These are phyloP conservation scores for Helicostylum pulchrum DNA, from an alignment of 192 early-diverging fungal genomes.

Conservation along the genomic window DNA sequence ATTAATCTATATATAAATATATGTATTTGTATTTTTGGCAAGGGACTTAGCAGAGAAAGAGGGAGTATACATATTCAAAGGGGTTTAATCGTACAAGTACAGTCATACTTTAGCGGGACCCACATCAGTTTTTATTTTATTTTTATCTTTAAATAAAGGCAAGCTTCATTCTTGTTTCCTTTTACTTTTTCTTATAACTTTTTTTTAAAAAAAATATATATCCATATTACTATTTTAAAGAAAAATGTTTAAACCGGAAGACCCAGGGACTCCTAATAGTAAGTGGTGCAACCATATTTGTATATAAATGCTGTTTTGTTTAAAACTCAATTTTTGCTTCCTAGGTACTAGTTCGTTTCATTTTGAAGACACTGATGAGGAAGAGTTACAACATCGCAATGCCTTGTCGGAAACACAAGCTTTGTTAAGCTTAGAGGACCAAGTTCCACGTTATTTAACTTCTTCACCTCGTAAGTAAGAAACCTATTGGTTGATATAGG, in stretches of 20 bases:
- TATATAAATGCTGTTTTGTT: not conserved
- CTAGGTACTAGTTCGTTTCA: conserved; percentile 3
- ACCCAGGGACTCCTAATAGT: not conserved
- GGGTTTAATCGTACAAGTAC: no score
- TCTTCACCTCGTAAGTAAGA: conserved; percentile 24
- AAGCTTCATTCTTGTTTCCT: not conserved
- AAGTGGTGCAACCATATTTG: not conserved
- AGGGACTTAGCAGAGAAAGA: no score
- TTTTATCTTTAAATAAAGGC: no score
- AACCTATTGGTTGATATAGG: not conserved
- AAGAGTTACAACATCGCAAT: conserved; percentile 11
- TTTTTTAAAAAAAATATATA: not conserved
- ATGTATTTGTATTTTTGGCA: no score
- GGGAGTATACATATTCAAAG: no score
- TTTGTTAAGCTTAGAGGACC: conserved; percentile 6
- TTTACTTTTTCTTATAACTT: not conserved
- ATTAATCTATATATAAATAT: no score
- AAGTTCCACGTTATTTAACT: conserved; percentile 21
- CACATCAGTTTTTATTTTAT: no score
- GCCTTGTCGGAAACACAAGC: conserved; percentile 4
- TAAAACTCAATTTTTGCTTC: not conserved
- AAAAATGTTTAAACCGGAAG: not conserved
- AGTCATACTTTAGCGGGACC: no score
- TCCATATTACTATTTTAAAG: not conserved
- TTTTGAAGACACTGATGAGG: conserved; percentile 18